Evolutionary conservation across 352 stramenopile species (phyloP), one percentile per base, ranked within the genome.

Genomic region (Phytophthora ramorum): DNA sequence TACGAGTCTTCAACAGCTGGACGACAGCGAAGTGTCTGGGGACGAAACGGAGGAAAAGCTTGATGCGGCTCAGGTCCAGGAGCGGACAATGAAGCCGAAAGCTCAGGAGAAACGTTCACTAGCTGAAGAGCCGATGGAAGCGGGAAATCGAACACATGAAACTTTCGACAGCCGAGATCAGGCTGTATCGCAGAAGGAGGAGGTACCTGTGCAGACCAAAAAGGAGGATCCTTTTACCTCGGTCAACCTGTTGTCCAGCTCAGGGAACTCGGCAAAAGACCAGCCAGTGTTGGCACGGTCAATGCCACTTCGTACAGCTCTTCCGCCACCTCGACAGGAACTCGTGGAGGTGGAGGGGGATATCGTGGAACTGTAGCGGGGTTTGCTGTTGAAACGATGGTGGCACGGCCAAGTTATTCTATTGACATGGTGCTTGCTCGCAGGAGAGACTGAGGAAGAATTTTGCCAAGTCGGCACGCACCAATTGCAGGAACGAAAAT

Each of bases 301-400:
- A 28, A 70, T 78, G 50, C 71, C 75, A 12, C 61, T 79, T 37
- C 75, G 65, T 28, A 44, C 69, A 51, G 69, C 75, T 52, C 63
- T 83, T 54, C 67, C 59, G 7, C 34, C 56, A 37, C 69, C 75
- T 17, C 73, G 75, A 14, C 77, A 86, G 61, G 73, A 86, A 41
- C 49, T 89, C 20, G 56, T 86, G 34, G 62, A 83, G 51, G 79
- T 89, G 24, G 79, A 89, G 35, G 79, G 79, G 13, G 79, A 89
- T 26, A 89, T 89, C 35, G 77, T 89, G 46, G 79, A 89, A 59
- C 73, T 89, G 14, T 89, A 72, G 62, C 13, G 19, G 19, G 22
- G 13, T 22, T 24, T 46, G 17, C 40, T 14, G 40, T 0, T 32
- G 37, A 3, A 43, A 16, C 13, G 32, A 38, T 16, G 26, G 26